These are phyloP conservation scores for Lenwebbia sp. DNA, from an alignment of 345 rosid species.

Conservation along the genomic window DNA sequence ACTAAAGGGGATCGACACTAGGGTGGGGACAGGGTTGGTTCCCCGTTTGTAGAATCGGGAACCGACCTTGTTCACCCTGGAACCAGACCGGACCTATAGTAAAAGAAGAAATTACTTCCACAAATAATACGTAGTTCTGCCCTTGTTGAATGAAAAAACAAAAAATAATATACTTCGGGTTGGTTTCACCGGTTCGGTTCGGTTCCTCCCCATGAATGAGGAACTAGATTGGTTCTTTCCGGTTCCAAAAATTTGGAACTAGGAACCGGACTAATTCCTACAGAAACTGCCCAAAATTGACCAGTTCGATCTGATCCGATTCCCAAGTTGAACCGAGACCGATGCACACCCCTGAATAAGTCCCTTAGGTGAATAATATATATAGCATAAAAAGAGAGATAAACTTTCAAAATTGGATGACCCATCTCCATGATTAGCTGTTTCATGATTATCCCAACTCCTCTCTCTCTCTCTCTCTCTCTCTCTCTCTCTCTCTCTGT, in stretches of 20 bases:
- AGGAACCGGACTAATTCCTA: neutral
- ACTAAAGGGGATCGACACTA: neutral
- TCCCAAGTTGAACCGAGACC: accelerated
- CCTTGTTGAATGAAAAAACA: neutral
- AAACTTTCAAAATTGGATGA: neutral
- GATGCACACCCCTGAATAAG: neutral
- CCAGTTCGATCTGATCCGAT: accelerated
- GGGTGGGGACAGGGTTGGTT: accelerated
- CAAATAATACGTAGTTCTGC: neutral
- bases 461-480: neutral
- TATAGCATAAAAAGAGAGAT: neutral
- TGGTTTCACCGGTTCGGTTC: neutral
- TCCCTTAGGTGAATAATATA: neutral
- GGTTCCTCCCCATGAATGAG: neutral
- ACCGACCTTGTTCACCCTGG: neutral
- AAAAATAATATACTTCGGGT: neutral
- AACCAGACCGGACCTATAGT: accelerated
- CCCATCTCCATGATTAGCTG: neutral
- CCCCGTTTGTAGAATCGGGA: accelerated
- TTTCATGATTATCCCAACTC: neutral
- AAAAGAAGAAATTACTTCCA: neutral
- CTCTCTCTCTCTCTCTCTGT: no score
- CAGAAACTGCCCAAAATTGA: neutral
- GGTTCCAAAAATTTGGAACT: neutral
- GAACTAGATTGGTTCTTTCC: neutral